Evolutionary conservation across 129 eudicot genomes (phyloP).

Genomic region (Mikania micrantha): DNA sequence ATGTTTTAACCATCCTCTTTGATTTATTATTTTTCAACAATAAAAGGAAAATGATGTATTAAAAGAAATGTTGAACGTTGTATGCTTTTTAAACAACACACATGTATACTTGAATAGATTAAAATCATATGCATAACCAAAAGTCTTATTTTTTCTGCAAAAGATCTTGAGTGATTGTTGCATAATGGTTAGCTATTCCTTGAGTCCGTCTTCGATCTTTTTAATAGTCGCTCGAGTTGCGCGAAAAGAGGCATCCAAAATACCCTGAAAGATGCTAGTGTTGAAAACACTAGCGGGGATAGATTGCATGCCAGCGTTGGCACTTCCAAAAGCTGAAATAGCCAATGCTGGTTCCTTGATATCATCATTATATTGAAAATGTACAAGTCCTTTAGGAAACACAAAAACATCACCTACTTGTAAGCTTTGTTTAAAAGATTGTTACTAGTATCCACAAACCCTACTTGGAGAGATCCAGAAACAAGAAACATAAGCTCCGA

Average conservation of each 20-base stretch:
- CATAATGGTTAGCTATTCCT: not conserved
- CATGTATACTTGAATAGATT: not conserved
- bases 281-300: slow-evolving; percentile 34
- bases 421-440: slow-evolving; percentile 28
- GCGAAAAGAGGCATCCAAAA: slow-evolving; percentile 34
- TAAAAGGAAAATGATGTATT: not conserved
- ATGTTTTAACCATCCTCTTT: not conserved
- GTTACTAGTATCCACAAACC: slow-evolving; percentile 35
- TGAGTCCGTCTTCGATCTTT: slow-evolving; percentile 34
- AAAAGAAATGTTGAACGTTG: not conserved
- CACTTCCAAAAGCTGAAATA: slow-evolving; percentile 41
- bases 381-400: slow-evolving; percentile 43
- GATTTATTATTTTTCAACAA: not conserved
- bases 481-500: slow-evolving; percentile 39
- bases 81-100: not conserved
- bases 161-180: not conserved
- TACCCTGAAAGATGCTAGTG: slow-evolving; percentile 25
- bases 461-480: slow-evolving; percentile 30
- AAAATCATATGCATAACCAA: not conserved
- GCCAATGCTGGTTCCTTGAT: slow-evolving; percentile 19
- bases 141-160: not conserved
- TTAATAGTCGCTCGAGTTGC: slow-evolving; percentile 25
- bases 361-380: slow-evolving; percentile 29
- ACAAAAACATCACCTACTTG: slow-evolving; percentile 31
- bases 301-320: slow-evolving; percentile 26